A percentile compares a stretch with the other conserved stretches of the same genome.
These are phyloP conservation scores for Xylariaceae sp. DNA, from an alignment of 2,329 filamentous ascomycete species.

Conservation along the genomic window DNA sequence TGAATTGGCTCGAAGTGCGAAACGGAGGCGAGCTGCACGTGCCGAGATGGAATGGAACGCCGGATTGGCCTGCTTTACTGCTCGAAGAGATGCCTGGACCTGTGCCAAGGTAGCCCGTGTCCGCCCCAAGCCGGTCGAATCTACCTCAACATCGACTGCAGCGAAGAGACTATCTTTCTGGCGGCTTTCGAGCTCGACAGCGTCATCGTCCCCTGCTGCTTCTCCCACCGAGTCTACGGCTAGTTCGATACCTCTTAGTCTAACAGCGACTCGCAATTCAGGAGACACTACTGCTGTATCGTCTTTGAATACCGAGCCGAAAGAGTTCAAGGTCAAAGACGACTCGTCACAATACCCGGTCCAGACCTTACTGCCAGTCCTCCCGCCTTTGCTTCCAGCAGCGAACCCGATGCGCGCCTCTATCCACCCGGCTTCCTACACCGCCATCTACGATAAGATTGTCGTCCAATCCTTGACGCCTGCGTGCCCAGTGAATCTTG, in stretches of 20 bases:
- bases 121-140: slow-evolving; percentile 41
- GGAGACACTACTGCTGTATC: slow-evolving; percentile 39
- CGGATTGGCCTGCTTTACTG: slow-evolving; percentile 74
- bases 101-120: slow-evolving; percentile 61
- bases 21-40: slow-evolving; percentile 53
- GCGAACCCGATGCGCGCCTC: slow-evolving; percentile 72
- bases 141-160: slow-evolving; percentile 37
- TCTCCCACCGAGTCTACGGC: slow-evolving; percentile 27
- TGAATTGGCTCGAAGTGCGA: slow-evolving; percentile 49
- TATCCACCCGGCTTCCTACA: slow-evolving; percentile 70
- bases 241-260: slow-evolving; percentile 27
- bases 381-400: slow-evolving; percentile 66
- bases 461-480: slow-evolving; percentile 76
- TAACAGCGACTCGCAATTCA: slow-evolving; percentile 30
- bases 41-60: slow-evolving; percentile 74
- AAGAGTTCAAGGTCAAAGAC: slow-evolving; percentile 35
- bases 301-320: slow-evolving; percentile 40
- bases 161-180: slow-evolving; percentile 50
- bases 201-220: slow-evolving; percentile 34
- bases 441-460: slow-evolving; percentile 85
- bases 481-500: slow-evolving; percentile 80
- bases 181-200: slow-evolving; percentile 41
- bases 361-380: slow-evolving; percentile 65
- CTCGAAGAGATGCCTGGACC: slow-evolving; percentile 79
- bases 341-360: slow-evolving; percentile 47